Evolutionary conservation across 164 flowering plant genomes (phyloP), one percentile per base, ranked within the genome.

Genomic region (Vitis labrusca): DNA sequence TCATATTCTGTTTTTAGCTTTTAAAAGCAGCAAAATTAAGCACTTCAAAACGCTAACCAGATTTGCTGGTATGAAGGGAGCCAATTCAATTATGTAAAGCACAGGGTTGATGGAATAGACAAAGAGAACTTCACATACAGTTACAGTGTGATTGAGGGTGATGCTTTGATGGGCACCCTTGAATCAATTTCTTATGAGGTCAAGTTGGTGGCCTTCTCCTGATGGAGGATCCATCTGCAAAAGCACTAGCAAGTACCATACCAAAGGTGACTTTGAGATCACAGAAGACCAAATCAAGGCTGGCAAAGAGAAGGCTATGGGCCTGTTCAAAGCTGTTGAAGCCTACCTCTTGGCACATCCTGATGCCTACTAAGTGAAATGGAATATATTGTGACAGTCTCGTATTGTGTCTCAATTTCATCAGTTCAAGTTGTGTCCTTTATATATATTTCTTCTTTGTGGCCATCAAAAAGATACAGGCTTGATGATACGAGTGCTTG

Each of bases 301-400:
- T 11, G 79, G 77, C 49, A 73, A 76, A 71, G 79, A 72, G 16
- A 71, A 74, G 66, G 72, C 71, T 2, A 2, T 9, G 23, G 76
- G 50, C 2, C 2, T 79, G 30, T 67, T 67, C 73, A 76, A 71
- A 71, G 73, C 66, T 13, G 48, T 79, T 29, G 82, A 79, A 50
- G 73, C 51, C 29, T 76, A 76, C 61, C 73, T 79, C 62, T 11
- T 70, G 61, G 82, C 65, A 0, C 70, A 79, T 30, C 77, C 82
- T 17, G 65, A 66, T 17, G 67, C 61, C 55, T 79, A 23, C 7
- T 37, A 37, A 37, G 44, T 37, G 44, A 37, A 37, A 37, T 3
- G 44, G 44, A 0, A 3, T 37, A 37, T 37, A 37, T 37, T 37
- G 5, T 37, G 44, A 37, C 7, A 37, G 44, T 37, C 44, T 0